Base-by-base conservation (phyloP, 2,329 filamentous ascomycete species). In the Celoporthe dispersa region DNA sequence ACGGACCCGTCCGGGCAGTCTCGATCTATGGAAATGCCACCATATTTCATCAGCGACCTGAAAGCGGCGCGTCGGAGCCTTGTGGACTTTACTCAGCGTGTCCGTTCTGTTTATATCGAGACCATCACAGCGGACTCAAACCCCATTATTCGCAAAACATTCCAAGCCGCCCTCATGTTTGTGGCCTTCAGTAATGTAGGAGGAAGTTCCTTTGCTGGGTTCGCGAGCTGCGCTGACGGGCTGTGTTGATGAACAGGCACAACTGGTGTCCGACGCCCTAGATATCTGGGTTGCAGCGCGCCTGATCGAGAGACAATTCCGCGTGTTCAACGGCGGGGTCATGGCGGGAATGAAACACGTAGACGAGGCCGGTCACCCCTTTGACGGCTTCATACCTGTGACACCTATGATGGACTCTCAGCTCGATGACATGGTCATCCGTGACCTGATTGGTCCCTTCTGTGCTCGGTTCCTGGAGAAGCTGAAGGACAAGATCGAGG, bases 101-200 rank as follows among this genome's bases (percentile, higher is more conserved):
- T 55, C 12, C 51, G 51, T 55, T 55, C 51, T 55, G 51, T 55
- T 14, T 55, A 55, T 31, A 55, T 55, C 51, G 51, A 55, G 51
- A 28, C 51, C 28, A 25, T 28, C 5, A 28, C 25, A 11, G 51
- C 51, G 25, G 51, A 55, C 3, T 55, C 51, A 28, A 55, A 55
- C 25, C n/a, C 51, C 12, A 55, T 55, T 16, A 28, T 55, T 28
- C 25, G 25, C 51, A 5, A 55, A 12, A 55, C 51, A 16, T 55
- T 55, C 9, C 51, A 55, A 55, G 51, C 25, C 11, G 51, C 51
- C 28, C 51, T 55, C 25, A 5, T 14, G 1, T 28, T 28, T 28
- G 51, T 16, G n/a, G 51, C 51, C 51, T 55, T 28, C 25, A 28
- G 51, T 28, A 25, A 55, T 4, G 51, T 55, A 55, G 51, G 51